Base-by-base conservation (phyloP, 371 early-diverging fungal species). In the Coemansia sp. region DNA sequence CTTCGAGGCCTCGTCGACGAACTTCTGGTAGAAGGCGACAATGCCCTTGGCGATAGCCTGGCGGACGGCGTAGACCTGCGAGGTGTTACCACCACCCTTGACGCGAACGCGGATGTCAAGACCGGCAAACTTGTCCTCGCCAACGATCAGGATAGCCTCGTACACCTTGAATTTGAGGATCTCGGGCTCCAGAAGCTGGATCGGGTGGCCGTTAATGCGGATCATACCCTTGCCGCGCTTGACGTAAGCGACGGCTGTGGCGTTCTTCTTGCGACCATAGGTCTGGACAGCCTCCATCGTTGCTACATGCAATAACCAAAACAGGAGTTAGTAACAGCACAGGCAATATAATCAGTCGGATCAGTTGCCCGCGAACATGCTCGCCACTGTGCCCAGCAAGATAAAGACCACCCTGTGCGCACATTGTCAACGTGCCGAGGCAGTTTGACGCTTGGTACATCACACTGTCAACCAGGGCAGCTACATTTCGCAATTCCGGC, bases 1-100 rank as follows among this genome's bases (percentile, higher is more conserved):
- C 93, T 98, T 99, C 81, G 95, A 88, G 67, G 97, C 97, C 83
- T 99, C 99, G 85, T 99, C 99, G 71, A 97, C 94, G 82, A 83
- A 95, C 88, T 98, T 99, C 80, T 99, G 99, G 91, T 98, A 96
- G 89, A 90, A 99, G 58, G 99, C 99, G 66, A 99, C 95, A 77
- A 99, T 88, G 60, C 95, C 90, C 90, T 99, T 99, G 77, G 99
- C 97, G 82, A 99, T 89, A 56, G 99, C 99, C 86, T 99, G 99
- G 81, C 99, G 97, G 86, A 98, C 94, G 75, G 99, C 95, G 81
- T 95, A 98, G 81, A 99, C 87, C 86, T 95, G 96, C 62, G 99
- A 93, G 66, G 91, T 92, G 81, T 90, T 91, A 85, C 99, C 99
- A 90, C 99, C 99, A 86, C 98, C 98, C 77, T 88, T 86, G 75